Percentiles rank a stretch among this genome's conserved stretches.
phyloP scores from a whole-genome alignment of 2,329 filamentous ascomycete species.

The Aschersonia sp. region DNA sequence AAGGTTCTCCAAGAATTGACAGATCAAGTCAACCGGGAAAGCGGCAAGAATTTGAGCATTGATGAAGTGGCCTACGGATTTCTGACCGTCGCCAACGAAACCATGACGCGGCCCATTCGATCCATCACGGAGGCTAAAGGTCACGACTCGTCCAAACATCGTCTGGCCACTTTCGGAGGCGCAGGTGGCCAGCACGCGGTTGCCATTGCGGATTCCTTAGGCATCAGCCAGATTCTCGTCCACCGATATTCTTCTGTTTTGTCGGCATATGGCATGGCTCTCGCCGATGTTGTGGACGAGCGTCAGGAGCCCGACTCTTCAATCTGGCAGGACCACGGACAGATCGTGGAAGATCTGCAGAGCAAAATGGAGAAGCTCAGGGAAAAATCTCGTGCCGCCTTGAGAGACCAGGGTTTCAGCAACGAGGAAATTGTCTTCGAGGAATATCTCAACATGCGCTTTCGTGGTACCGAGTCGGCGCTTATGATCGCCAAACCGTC shows the following conservation, averaged over 20 bases:
- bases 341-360: conserved; percentile 47
- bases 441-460: conserved; percentile 89
- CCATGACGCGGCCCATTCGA: conserved; percentile 20
- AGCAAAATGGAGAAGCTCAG: conserved; percentile 68
- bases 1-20: conserved; percentile 26
- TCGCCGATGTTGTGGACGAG: conserved; percentile 41
- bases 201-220: conserved; percentile 25
- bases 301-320: conserved; percentile 62
- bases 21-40: conserved; percentile 21
- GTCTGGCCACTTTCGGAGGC: conserved; percentile 21
- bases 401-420: conserved; percentile 67
- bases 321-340: conserved; percentile 44
- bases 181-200: conserved; percentile 29
- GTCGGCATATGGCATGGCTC: conserved; percentile 30
- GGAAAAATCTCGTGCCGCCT: conserved; percentile 51
- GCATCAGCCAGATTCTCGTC: conserved; percentile 26
- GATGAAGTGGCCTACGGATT: conserved; percentile 23
- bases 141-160: conserved; percentile 18
- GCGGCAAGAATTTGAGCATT: conserved; percentile 11
- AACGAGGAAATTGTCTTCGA: conserved; percentile 67
- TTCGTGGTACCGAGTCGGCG: conserved; percentile 79
- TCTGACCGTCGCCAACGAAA: conserved; percentile 20
- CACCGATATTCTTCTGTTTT: conserved; percentile 30
- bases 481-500: conserved; percentile 75
- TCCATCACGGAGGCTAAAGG: conserved; percentile 20